These are phyloP conservation scores for Pseudocercospora fijiensis DNA, from an alignment of 2,329 filamentous ascomycete species.

Conservation along the genomic window DNA sequence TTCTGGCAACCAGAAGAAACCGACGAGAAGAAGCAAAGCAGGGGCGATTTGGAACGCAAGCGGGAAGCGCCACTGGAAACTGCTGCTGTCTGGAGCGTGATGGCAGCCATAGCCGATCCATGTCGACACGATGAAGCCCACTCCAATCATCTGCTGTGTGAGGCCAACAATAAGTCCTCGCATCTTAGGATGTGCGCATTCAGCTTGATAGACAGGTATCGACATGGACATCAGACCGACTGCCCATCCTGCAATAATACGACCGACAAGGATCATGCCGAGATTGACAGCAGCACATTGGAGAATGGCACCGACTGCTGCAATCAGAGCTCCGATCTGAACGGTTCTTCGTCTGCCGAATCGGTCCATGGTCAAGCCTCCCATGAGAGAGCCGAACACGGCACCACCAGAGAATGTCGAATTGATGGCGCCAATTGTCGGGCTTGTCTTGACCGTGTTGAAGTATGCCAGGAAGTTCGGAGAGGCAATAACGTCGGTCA, in stretches of 20 bases:
- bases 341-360: constrained; percentile 61
- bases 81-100: constrained; percentile 40
- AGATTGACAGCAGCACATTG: constrained; percentile 59
- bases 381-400: constrained; percentile 55
- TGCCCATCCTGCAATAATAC: constrained; percentile 60
- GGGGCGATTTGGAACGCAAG: constrained; percentile 50
- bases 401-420: constrained; percentile 63
- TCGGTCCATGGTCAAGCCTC: constrained; percentile 59
- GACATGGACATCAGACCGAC: constrained; percentile 60
- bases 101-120: constrained; percentile 52
- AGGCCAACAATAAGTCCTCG: constrained; percentile 59
- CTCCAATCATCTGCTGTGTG: constrained; percentile 57
- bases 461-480: constrained; percentile 60
- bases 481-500: constrained; percentile 56
- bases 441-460: constrained; percentile 50
- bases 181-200: constrained; percentile 58
- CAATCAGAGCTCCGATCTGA: constrained; percentile 59
- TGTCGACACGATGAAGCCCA: constrained; percentile 58
- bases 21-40: constrained; percentile 45
- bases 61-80: constrained; percentile 43
- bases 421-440: constrained; percentile 62
- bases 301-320: constrained; percentile 58
- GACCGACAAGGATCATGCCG: constrained; percentile 58
- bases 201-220: constrained; percentile 64
- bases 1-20: constrained; percentile 40